Base-by-base conservation (phyloP, 2,329 filamentous ascomycete genomes). In the Arthrinium puccinioides region DNA sequence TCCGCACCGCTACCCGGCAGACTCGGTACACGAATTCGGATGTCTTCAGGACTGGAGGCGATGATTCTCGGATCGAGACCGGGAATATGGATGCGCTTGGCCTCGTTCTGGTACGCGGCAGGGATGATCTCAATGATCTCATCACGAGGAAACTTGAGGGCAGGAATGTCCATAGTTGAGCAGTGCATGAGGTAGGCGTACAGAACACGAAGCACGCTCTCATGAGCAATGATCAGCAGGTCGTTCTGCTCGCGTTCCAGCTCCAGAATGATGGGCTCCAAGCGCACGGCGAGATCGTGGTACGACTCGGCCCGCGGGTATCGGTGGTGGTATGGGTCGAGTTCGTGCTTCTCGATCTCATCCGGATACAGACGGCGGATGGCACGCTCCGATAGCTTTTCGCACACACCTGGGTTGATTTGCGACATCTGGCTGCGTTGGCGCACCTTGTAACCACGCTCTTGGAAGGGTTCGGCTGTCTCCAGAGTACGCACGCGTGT, bases 101-200 rank as follows among this genome's bases (percentile, higher is more conserved):
- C 87, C 60, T 92, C 84, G 56, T 98, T 98, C 66, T 96, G 92
- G 63, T 98, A 98, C 21, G 87, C 90, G 14, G 90, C 89, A 4
- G 92, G 94, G 41, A 97, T 94, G 56, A 98, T 96, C 70, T 98
- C 92, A 49, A 98, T 95, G 55, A 98, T 97, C 59, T 98, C 88
- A 56, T 98, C 84, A 29, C 92, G 84, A 4, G 92, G 92, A 54
- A 98, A 98, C 48, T 87, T 85, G 44, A 98, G 76, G 49, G 82
- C 84, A 4, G 92, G 92, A 44, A 98, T 98, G 54, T 94, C 88
- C 60, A 84, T 84, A 8, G 94, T 89, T 57, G 90, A 92, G 64
- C 92, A 97, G 50, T 94, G 92, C 92, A 98, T 98, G 26, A 98
- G 72, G 61, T 98, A 98, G 18, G 89, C 89, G 57, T 98, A 98